Conservation (phyloP, 2,329 filamentous ascomycete genomes). For the Stachybotrys chartarum region DNA sequence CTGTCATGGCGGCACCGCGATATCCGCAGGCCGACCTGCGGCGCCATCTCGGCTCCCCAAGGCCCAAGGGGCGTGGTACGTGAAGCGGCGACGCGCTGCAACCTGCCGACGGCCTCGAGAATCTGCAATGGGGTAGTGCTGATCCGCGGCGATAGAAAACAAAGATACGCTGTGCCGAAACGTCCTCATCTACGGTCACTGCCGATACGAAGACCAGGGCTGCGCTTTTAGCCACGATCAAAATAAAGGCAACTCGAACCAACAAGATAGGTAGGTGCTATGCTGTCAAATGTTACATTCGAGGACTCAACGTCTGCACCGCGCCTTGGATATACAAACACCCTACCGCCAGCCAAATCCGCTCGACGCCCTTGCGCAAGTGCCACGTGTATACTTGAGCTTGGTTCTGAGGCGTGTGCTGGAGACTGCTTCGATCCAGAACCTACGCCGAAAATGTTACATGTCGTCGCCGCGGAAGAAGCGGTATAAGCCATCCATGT, state of each 20-base stretch:
- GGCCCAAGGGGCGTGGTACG: conserved; percentile 49
- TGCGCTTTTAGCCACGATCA: conserved; percentile 87
- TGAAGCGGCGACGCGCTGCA: conserved; percentile 5
- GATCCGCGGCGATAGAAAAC: conserved; percentile 46
- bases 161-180: conserved; percentile 91
- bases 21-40: conserved; percentile 39
- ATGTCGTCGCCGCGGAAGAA: too few species aligned
- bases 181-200: conserved; percentile 88
- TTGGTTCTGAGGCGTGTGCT: too few species aligned
- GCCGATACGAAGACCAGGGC: conserved; percentile 84
- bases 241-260: conserved; percentile 43
- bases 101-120: too few species aligned
- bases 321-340: too few species aligned
- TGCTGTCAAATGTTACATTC: neutral
- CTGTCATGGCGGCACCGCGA: conserved; percentile 39
- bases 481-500: too few species aligned
- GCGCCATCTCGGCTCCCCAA: conserved; percentile 48
- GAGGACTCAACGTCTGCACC: too few species aligned
- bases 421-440: too few species aligned
- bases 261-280: conserved; percentile 42
- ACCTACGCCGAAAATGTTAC: too few species aligned
- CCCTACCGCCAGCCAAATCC: too few species aligned
- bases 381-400: too few species aligned
- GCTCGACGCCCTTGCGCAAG: too few species aligned
- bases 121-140: conserved; percentile 3